phyloP scores from a whole-genome alignment of 345 rosid genomes.

The Limnanthes douglasii region DNA sequence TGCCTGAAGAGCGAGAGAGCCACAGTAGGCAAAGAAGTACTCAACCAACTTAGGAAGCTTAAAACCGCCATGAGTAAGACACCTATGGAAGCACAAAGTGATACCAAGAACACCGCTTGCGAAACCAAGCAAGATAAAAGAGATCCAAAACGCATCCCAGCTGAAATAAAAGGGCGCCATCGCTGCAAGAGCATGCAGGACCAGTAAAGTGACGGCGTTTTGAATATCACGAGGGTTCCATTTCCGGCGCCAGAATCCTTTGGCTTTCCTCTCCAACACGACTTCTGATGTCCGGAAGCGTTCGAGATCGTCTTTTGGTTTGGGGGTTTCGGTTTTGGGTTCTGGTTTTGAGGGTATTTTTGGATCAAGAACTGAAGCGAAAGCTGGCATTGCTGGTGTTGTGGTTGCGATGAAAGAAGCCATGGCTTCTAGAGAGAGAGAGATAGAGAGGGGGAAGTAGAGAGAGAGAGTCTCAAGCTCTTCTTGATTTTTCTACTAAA shows the following conservation, averaged over 20 bases:
- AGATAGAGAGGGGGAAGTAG: too few relatives aligned
- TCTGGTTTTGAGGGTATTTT: too few relatives aligned
- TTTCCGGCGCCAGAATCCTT: conserved; percentile 23
- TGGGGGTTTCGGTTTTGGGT: too few relatives aligned
- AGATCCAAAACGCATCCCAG: conserved; percentile 53
- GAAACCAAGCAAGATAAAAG: conserved; percentile 28
- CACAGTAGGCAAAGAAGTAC: conserved; percentile 67
- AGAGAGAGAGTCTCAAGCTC: too few relatives aligned
- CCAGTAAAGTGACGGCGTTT: conserved; percentile 30
- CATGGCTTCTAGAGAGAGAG: too few relatives aligned
- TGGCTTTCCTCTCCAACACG: conserved; percentile 15
- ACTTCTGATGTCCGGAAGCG: too few relatives aligned
- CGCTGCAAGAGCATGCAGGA: conserved; percentile 49
- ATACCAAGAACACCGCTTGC: conserved; percentile 63
- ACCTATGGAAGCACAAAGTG: conserved; percentile 56
- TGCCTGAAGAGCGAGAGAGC: conserved; percentile 56
- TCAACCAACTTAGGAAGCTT: conserved; percentile 81
- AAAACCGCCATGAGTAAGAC: conserved; percentile 67
- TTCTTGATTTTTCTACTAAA: too few relatives aligned
- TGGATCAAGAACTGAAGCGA: too few relatives aligned
- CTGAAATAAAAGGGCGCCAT: conserved; percentile 63
- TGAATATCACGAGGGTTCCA: conserved; percentile 44
- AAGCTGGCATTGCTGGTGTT: too few relatives aligned
- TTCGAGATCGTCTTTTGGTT: too few relatives aligned
- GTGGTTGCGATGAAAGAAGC: too few relatives aligned